Evolutionary conservation across 2,329 filamentous ascomycete species (phyloP).

Genomic region (Botrytis hyacinthi): DNA sequence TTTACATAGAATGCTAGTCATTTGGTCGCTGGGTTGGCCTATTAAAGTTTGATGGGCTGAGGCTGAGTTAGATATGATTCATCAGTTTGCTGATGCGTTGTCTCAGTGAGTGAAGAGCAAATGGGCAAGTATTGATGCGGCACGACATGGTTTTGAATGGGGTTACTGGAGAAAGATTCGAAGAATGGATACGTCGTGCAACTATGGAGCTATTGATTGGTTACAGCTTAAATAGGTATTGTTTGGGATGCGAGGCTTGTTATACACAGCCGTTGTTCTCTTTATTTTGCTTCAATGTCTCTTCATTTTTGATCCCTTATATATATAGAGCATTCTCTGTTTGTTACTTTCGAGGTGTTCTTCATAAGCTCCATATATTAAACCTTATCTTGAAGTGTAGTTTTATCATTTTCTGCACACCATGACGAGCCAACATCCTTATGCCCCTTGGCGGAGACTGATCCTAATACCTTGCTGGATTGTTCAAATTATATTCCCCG

Average conservation of each 20-base stretch:
- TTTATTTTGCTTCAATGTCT: neutral
- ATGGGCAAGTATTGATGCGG: neutral
- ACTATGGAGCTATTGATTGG: neutral
- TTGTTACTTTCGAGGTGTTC: neutral
- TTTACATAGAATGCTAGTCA: neutral
- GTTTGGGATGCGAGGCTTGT: neutral
- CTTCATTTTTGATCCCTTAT: neutral
- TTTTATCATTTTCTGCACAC: neutral
- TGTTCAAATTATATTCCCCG: constrained; percentile 6
- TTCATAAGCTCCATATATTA: neutral
- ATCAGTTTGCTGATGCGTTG: constrained; percentile 14
- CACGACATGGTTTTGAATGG: neutral
- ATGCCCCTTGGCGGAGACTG: constrained; percentile 17
- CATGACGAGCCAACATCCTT: constrained; percentile 17
- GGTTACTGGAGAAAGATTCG: neutral
- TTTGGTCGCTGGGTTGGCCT: neutral
- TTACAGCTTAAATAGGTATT: neutral
- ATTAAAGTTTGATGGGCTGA: neutral
- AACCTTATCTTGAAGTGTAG: neutral
- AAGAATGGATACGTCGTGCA: neutral
- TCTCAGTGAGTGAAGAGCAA: neutral
- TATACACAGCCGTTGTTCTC: neutral
- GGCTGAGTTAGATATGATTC: constrained; percentile 7
- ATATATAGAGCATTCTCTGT: neutral
- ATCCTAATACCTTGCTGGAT: constrained; percentile 19